A percentile compares a stretch with the other conserved stretches of the same genome.
Evolutionary conservation across 176 grass and related monocot genomes (phyloP).

Genomic region (Raddia distichophylla): DNA sequence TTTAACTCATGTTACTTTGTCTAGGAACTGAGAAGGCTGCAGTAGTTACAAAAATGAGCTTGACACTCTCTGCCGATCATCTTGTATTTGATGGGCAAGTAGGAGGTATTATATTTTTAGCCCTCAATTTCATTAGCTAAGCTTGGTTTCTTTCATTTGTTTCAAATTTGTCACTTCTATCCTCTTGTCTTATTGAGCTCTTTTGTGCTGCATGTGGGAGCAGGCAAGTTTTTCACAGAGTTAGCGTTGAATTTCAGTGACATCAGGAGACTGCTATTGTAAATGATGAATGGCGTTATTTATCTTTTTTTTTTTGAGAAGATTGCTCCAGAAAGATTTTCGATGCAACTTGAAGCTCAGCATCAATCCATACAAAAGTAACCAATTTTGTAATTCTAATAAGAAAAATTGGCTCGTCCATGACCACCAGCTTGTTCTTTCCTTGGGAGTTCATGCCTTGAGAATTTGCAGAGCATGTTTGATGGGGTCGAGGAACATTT

Average conservation of each 20-base stretch:
- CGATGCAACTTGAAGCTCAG: slow-evolving; percentile 15
- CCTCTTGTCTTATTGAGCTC: background rate
- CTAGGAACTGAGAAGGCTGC: slow-evolving; percentile 75
- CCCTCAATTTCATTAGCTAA: background rate
- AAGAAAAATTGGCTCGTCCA: slow-evolving; percentile 31
- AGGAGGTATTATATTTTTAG: slow-evolving; percentile 56
- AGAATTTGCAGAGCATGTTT: slow-evolving; percentile 24
- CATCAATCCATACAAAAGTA: slow-evolving; percentile 32
- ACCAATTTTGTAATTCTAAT: slow-evolving; percentile 57
- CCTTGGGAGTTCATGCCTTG: background rate
- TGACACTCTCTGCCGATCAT: slow-evolving; percentile 92
- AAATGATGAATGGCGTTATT: slow-evolving; percentile 48
- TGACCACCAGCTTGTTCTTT: background rate
- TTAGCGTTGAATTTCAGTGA: slow-evolving; percentile 80
- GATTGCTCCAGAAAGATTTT: slow-evolving; percentile 14
- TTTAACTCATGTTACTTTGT: slow-evolving; percentile 35
- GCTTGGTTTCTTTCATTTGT: slow-evolving; percentile 21
- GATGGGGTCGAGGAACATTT: slow-evolving; percentile 21
- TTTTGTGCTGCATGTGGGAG: slow-evolving; percentile 17
- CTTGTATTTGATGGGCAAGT: slow-evolving; percentile 89
- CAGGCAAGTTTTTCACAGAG: slow-evolving; percentile 80
- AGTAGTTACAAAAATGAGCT: slow-evolving; percentile 82
- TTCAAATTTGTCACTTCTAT: slow-evolving; percentile 2
- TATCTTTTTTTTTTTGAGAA: slow-evolving; percentile 40
- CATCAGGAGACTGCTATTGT: slow-evolving; percentile 78